A percentile compares a stretch with the other conserved stretches of the same genome.
Conservation (phyloP, 78 protist genomes). For the Chrysochromulina parva region DNA sequence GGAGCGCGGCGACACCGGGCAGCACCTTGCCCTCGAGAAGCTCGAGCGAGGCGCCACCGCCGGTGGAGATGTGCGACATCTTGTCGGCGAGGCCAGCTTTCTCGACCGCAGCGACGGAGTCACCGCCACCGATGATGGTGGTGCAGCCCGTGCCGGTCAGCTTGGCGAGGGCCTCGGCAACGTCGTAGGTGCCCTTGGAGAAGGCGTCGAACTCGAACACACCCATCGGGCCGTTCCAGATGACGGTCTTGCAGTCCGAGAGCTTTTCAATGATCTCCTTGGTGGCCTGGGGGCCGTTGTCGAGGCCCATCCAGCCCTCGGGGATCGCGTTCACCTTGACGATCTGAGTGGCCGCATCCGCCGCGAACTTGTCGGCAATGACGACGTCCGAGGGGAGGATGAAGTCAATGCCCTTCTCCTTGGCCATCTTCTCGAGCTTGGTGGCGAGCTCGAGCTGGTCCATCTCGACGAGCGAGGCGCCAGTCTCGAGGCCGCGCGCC, state of each 20-base stretch:
- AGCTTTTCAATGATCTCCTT: slow-evolving; percentile 52
- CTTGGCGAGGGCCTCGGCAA: slow-evolving; percentile 58
- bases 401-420: slow-evolving; percentile 51
- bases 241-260: slow-evolving; percentile 77
- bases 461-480: slow-evolving; percentile 68
- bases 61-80: slow-evolving; percentile 63
- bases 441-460: slow-evolving; percentile 58
- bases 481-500: slow-evolving; percentile 66
- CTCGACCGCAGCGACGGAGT: slow-evolving; percentile 93
- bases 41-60: slow-evolving; percentile 99
- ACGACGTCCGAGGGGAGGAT: slow-evolving; percentile 65
- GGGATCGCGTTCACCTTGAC: slow-evolving; percentile 65
- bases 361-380: slow-evolving; percentile 50
- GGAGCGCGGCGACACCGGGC: slow-evolving; percentile 12
- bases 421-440: slow-evolving; percentile 48
- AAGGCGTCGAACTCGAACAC: slow-evolving; percentile 73
- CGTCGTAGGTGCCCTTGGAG: slow-evolving; percentile 66
- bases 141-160: slow-evolving; percentile 77
- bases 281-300: slow-evolving; percentile 93
- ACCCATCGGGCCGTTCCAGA: slow-evolving; percentile 94
- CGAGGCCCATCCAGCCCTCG: slow-evolving; percentile 97
- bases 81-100: slow-evolving; percentile 79
- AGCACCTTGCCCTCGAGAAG: slow-evolving; percentile 92
- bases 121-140: slow-evolving; percentile 99
- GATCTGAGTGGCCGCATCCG: slow-evolving; percentile 57